Evolutionary conservation across 148 eudicot genomes (phyloP), one percentile per base, ranked within the genome.

Genomic region (Fagopyrum tataricum): DNA sequence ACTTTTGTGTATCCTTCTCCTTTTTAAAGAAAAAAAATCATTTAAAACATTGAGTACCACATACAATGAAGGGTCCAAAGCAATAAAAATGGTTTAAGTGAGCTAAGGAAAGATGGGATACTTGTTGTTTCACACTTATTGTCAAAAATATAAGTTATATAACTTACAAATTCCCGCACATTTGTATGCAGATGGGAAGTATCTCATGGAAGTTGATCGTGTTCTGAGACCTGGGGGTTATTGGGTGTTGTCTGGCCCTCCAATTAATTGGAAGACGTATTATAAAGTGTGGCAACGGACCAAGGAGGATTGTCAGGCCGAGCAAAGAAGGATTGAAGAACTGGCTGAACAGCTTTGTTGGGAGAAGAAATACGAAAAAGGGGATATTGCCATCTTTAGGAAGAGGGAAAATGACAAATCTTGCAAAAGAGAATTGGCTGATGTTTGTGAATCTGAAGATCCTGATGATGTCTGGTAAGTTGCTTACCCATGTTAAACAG

Each of bases 341-440:
- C 73, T 81, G 66, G 92, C 92, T 67, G 81, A 85, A 72, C 71
- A 41, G 64, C 96, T 90, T 73, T 90, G 96, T 78, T 90, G 96
- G 96, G 96, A 88, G 84, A 90, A 90, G 72, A 90, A 82, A 78
- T 88, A 87, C 49, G 92, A 90, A 83, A 86, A 90, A 40, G 96
- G 96, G 64, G 96, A 88, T 80, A 90, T 86, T 43, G 89, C 83
- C 51, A 87, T 90, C 20, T 90, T 84, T 81, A 82, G 82, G 79
- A 90, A 90, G 71, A 84, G 56, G 75, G 77, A 79, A 74, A 87
- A 87, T 80, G 77, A 76, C 15, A 84, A 83, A 78, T 80, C 86
- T 58, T 90, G 96, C 81, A 79, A 80, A 26, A 74, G 70, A 43
- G 78, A 80, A 78, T 53, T 79, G 7, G 83, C 64, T 7, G 76